A percentile compares a stretch with the other conserved stretches of the same genome.
These are phyloP conservation scores for Hsuehochloa calcarea DNA, from an alignment of 176 grass and related monocot genomes.

Conservation along the genomic window DNA sequence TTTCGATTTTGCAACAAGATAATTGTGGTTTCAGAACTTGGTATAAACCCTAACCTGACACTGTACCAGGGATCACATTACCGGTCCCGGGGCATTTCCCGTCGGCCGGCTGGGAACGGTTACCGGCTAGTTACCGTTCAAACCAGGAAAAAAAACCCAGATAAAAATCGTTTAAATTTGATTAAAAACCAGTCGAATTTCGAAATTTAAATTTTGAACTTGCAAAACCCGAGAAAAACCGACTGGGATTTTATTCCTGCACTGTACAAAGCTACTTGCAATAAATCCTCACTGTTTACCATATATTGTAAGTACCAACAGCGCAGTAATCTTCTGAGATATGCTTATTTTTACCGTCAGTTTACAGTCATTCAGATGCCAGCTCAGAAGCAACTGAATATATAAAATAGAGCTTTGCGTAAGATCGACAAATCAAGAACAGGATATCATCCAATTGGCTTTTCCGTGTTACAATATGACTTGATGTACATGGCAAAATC, in stretches of 20 bases:
- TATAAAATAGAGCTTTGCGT: not conserved
- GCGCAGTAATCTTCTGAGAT: not conserved
- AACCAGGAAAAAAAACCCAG: too few species aligned
- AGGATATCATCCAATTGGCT: not conserved
- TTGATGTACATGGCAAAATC: slow-evolving; percentile 36
- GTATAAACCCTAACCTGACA: not conserved
- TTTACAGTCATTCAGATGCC: not conserved
- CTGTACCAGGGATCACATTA: too few species aligned
- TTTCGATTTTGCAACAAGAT: not conserved
- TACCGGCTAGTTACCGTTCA: too few species aligned
- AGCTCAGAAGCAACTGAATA: not conserved
- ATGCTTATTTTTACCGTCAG: not conserved
- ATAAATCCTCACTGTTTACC: not conserved
- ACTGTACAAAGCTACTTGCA: not conserved
- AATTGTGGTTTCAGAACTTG: not conserved
- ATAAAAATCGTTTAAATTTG: too few species aligned
- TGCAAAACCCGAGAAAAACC: too few species aligned
- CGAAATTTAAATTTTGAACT: too few species aligned
- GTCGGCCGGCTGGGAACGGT: too few species aligned
- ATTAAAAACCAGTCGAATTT: too few species aligned
- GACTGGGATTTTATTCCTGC: too few species aligned
- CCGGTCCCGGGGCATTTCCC: too few species aligned
- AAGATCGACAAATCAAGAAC: not conserved
- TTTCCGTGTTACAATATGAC: slow-evolving; percentile 18
- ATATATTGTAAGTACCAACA: not conserved